phyloP scores from a whole-genome alignment of 371 early-diverging fungal genomes.

The Rhizopus sp. region DNA sequence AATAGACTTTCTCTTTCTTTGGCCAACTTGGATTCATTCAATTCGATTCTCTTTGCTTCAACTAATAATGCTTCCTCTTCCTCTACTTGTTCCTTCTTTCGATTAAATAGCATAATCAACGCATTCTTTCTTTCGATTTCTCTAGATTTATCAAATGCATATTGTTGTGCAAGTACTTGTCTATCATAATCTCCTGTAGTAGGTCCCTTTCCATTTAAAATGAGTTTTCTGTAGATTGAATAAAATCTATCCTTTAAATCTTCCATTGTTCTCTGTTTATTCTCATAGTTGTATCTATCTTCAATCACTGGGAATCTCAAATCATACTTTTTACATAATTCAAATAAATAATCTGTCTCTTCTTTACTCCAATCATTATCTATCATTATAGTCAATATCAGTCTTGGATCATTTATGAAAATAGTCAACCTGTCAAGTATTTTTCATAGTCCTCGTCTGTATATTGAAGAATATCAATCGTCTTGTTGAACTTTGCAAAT shows the following conservation, averaged over 20 bases:
- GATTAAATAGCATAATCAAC: conserved; percentile 65
- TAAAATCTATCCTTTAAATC: conserved; percentile 87
- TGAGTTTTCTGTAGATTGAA: conserved; percentile 57
- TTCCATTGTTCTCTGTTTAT: conserved; percentile 39
- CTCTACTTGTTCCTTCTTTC: conserved; percentile 80
- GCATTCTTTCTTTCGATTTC: conserved; percentile 84
- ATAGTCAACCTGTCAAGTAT: conserved; percentile 41
- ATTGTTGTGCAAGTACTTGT: conserved; percentile 41
- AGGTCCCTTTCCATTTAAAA: conserved; percentile 40
- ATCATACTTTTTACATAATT: conserved; percentile 76
- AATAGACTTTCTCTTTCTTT: conserved; percentile 76
- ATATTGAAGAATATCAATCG: conserved; percentile 62
- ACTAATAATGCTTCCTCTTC: conserved; percentile 80
- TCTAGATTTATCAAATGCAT: conserved; percentile 58
- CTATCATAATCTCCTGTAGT: conserved; percentile 33
- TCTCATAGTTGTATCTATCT: conserved; percentile 73
- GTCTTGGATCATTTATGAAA: conserved; percentile 1
- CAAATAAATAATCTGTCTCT: conserved; percentile 85
- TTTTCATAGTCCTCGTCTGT: conserved; percentile 73
- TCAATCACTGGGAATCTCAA: conserved; percentile 81
- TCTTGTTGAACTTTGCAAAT: conserved; percentile 50
- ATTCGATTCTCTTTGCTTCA: conserved; percentile 79
- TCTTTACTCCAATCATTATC: conserved; percentile 81
- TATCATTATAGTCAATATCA: conserved; percentile 8
- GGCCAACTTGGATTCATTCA: conserved; percentile 70